Percentiles rank a stretch among this genome's conserved stretches.
Conservation (phyloP, 1,284 basidiomycete genomes). For the Ceratobasidium sp. region DNA sequence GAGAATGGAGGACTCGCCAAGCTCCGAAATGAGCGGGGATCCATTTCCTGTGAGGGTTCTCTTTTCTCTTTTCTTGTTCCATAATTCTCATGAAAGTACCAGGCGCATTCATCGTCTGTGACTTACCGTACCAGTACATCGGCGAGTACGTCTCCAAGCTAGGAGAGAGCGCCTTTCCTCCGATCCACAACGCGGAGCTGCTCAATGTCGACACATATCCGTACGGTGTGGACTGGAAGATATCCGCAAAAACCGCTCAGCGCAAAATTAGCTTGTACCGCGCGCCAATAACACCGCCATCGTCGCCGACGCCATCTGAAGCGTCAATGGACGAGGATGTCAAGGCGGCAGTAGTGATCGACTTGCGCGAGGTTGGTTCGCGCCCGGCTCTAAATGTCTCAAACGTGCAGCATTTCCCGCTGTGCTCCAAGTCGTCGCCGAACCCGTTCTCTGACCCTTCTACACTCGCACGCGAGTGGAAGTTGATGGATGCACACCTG, state of each 20-base stretch:
- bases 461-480: conserved; percentile 21
- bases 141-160: conserved; percentile 34
- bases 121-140: conserved; percentile 43
- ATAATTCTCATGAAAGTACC: neutral
- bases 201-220: conserved; percentile 32
- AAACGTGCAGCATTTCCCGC: neutral
- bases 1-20: conserved; percentile 15
- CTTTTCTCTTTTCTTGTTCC: neutral
- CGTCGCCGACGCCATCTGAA: conserved; percentile 18
- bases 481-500: neutral
- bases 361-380: conserved; percentile 18
- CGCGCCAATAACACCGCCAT: conserved; percentile 26
- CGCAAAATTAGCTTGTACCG: conserved; percentile 3
- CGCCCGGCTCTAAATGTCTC: neutral
- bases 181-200: conserved; percentile 38
- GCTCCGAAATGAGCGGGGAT: conserved; percentile 23
- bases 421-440: neutral
- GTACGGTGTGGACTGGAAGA: conserved; percentile 37
- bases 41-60: conserved; percentile 17
- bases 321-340: neutral
- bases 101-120: conserved; percentile 44
- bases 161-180: conserved; percentile 23
- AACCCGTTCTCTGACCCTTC: conserved; percentile 30
- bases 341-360: conserved; percentile 12
- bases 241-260: conserved; percentile 23